Evolutionary conservation across 2,329 filamentous ascomycete species (phyloP), one percentile per base, ranked within the genome.

Genomic region (Nemania serpens): DNA sequence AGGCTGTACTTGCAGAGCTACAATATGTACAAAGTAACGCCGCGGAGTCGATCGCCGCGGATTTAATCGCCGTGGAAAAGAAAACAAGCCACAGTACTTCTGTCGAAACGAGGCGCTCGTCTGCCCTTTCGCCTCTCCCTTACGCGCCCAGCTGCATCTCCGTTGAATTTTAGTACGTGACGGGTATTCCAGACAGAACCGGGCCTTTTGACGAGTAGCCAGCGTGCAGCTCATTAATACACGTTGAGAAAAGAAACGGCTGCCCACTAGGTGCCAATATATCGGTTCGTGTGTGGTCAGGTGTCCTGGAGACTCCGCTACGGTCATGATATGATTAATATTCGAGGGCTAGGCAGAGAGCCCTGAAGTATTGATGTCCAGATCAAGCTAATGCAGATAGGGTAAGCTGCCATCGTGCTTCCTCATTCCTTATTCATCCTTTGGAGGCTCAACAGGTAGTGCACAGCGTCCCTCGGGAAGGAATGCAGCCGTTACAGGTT

Each of bases 371-470:
- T 45, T 39, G 20, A 22, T 18, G 34, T 22, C 34, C 18, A 33
- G 59, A 29, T 29, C 36, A 50, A 36, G 39, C 55, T 47, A 51
- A 33, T 20, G 22, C 17, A 13, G 36, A 42, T 34, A 43, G 36
- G 58, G 47, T 25, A 39, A 43, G 36, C 49, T 49, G 37, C 13
- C 5, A 25, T 42, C 33, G 36, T 42, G 42, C 51, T 59, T 52
- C 49, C 57, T 62, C 37, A 55, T 55, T 50, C 42, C 56, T 59
- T 59, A 55, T 51, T 55, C 58, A 61, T 61, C 54, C 46, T 47
- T 61, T 45, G 50, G 61, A 63, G 61, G 42, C 61, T 63, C 61
- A 63, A 55, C 34, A 15, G 50, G 48, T 52, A 54, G 22, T 41
- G 50, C 46, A 20, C 25, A n/a, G n/a, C 45, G 42, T 43, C 41